Conservation (phyloP, 2,329 filamentous ascomycete genomes). For the Arthrobotrys conoides region DNA sequence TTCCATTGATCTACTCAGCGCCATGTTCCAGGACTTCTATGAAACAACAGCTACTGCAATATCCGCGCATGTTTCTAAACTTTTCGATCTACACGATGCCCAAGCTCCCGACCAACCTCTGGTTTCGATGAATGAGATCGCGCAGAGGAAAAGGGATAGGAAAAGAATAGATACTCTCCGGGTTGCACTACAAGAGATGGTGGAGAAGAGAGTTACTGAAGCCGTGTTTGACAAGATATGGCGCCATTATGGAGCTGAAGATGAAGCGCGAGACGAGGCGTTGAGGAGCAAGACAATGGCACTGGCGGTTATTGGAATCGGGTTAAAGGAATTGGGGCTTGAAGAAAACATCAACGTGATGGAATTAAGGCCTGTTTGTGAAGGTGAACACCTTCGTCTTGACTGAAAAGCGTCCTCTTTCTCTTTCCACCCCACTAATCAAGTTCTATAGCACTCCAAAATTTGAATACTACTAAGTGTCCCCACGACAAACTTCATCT, state of each 20-base stretch:
- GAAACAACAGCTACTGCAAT: slow-evolving; percentile 74
- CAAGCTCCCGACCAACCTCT: slow-evolving; percentile 79
- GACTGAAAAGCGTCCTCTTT: too few species aligned
- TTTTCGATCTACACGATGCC: slow-evolving; percentile 64
- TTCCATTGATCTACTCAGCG: slow-evolving; percentile 83
- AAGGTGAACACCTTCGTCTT: slow-evolving; percentile 64
- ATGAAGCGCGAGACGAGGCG: slow-evolving; percentile 95
- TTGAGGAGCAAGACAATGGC: slow-evolving; percentile 94
- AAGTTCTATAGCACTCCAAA: slow-evolving; percentile 72
- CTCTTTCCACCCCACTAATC: background rate
- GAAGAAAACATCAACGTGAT: slow-evolving; percentile 76
- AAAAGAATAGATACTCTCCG: slow-evolving; percentile 84
- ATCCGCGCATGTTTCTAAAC: slow-evolving; percentile 64
- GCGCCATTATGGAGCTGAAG: slow-evolving; percentile 89
- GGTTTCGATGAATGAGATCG: slow-evolving; percentile 88
- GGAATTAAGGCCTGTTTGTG: slow-evolving; percentile 67
- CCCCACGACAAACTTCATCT: slow-evolving; percentile 92
- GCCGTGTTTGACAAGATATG: slow-evolving; percentile 90
- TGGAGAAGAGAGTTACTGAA: slow-evolving; percentile 88
- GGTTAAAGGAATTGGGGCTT: slow-evolving; percentile 84
- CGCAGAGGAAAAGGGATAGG: slow-evolving; percentile 82
- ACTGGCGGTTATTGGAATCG: slow-evolving; percentile 86
- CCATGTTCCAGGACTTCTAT: slow-evolving; percentile 97
- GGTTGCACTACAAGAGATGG: slow-evolving; percentile 85
- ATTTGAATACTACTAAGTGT: slow-evolving; percentile 89